Conservation (phyloP, 169 alveolate species). For the Plasmodium blacklocki region DNA sequence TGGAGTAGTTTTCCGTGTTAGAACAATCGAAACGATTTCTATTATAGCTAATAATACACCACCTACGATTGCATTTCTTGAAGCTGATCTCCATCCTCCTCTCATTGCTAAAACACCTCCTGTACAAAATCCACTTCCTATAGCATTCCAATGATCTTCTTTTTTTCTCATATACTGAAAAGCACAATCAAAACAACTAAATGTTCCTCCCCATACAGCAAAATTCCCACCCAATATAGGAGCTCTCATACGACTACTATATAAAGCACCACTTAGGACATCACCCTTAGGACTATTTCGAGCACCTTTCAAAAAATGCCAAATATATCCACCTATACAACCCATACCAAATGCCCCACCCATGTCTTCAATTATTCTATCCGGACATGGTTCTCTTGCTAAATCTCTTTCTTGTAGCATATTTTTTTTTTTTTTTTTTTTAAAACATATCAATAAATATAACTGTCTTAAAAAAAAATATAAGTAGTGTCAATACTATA, state of each 20-base stretch:
- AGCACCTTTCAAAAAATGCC: slow-evolving; percentile 94
- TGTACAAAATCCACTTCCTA: slow-evolving; percentile 94
- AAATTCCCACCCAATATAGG: slow-evolving; percentile 96
- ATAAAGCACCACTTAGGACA: slow-evolving; percentile 92
- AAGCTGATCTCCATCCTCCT: slow-evolving; percentile 90
- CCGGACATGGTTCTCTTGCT: slow-evolving; percentile 96
- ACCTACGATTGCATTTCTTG: slow-evolving; percentile 93
- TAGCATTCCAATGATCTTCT: slow-evolving; percentile 97
- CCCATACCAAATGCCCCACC: slow-evolving; percentile 99
- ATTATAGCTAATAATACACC: slow-evolving; percentile 91
- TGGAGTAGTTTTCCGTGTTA: slow-evolving; percentile 86
- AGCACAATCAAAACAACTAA: slow-evolving; percentile 94
- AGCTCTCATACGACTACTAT: slow-evolving; percentile 92
- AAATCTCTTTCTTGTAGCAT: slow-evolving; percentile 87
- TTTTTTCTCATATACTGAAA: slow-evolving; percentile 92
- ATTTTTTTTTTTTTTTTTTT: slow-evolving; percentile 3
- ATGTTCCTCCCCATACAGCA: slow-evolving; percentile 98
- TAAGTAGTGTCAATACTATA: too few relatives aligned
- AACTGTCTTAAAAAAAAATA: too few relatives aligned
- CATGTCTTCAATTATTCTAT: slow-evolving; percentile 95
- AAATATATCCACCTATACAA: slow-evolving; percentile 94
- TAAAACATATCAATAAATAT: slow-evolving; percentile 42
- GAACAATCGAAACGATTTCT: slow-evolving; percentile 90
- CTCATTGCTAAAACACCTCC: slow-evolving; percentile 95
- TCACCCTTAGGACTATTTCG: slow-evolving; percentile 93